A percentile compares a stretch with the other conserved stretches of the same genome.
These are phyloP conservation scores for Metarhizium humberi DNA, from an alignment of 2,329 filamentous ascomycete genomes.

Conservation along the genomic window DNA sequence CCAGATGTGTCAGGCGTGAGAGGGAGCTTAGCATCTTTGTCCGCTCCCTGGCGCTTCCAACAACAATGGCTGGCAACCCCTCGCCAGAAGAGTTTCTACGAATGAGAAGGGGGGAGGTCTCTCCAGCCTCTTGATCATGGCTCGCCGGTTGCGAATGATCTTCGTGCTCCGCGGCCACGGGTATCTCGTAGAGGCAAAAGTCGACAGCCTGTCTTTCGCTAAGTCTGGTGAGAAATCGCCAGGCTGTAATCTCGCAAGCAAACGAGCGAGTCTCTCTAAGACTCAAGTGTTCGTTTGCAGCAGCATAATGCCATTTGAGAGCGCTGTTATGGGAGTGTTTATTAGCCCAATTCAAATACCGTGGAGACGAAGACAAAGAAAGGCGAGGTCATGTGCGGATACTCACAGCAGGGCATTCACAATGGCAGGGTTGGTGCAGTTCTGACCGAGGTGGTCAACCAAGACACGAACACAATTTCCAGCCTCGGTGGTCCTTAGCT, in stretches of 20 bases:
- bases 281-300: slow-evolving; percentile 52
- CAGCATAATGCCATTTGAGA: slow-evolving; percentile 64
- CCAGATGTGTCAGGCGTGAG: slow-evolving; percentile 39
- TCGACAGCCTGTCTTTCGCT: slow-evolving; percentile 67
- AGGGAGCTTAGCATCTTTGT: slow-evolving; percentile 44
- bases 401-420: slow-evolving; percentile 66
- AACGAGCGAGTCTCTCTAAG: slow-evolving; percentile 60
- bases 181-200: slow-evolving; percentile 65
- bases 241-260: slow-evolving; percentile 74
- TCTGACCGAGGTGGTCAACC: slow-evolving; percentile 53
- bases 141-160: slow-evolving; percentile 5
- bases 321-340: slow-evolving; percentile 37
- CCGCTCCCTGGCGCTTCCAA: slow-evolving; percentile 34
- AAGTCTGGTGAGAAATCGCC: slow-evolving; percentile 64
- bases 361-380: background rate
- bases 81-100: slow-evolving; percentile 18
- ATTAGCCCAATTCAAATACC: background rate
- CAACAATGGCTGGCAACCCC: slow-evolving; percentile 12
- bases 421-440: slow-evolving; percentile 58
- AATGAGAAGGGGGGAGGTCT: slow-evolving; percentile 37
- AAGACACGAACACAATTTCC: slow-evolving; percentile 48
- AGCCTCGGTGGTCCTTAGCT: slow-evolving; percentile 57
- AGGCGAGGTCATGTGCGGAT: slow-evolving; percentile 3
- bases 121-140: slow-evolving; percentile 34
- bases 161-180: slow-evolving; percentile 26